Conservation (phyloP, 169 alveolate genomes). For the Eimeria maxima region DNA sequence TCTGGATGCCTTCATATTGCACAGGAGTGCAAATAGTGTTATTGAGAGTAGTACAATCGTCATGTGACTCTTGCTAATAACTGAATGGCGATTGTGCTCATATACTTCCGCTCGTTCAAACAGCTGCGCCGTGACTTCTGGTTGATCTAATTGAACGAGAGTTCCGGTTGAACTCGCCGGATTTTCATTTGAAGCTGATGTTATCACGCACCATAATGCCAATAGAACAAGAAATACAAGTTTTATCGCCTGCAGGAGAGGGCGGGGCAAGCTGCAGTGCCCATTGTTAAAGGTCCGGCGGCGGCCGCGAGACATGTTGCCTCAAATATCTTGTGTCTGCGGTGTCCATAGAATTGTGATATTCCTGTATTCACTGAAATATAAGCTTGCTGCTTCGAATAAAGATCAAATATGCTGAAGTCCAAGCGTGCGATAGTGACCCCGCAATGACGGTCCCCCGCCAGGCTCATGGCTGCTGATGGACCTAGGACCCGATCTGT, state of each 20-base stretch:
- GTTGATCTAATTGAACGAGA: background rate
- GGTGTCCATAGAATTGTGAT: background rate
- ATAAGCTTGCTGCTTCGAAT: background rate
- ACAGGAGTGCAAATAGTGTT: background rate
- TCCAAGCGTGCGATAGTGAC: background rate
- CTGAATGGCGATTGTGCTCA: background rate
- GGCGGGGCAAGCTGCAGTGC: background rate
- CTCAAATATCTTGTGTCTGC: background rate
- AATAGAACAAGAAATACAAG: background rate
- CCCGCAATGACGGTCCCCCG: slow-evolving; percentile 12
- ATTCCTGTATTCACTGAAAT: background rate
- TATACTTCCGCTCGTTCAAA: background rate
- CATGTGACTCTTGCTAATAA: background rate
- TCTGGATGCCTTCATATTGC: background rate
- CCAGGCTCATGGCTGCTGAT: too few species aligned
- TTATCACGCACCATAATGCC: background rate
- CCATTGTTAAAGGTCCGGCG: background rate
- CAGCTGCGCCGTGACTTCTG: background rate
- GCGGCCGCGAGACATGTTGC: slow-evolving; percentile 22
- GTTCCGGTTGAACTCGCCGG: background rate
- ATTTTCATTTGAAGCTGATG: background rate
- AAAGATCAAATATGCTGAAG: background rate
- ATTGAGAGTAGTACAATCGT: background rate
- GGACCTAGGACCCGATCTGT: background rate
- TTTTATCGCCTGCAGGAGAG: background rate